Evolutionary conservation across 805 yeast genomes (phyloP), one percentile per base, ranked within the genome.

Genomic region (Hanseniaspora guilliermondii): DNA sequence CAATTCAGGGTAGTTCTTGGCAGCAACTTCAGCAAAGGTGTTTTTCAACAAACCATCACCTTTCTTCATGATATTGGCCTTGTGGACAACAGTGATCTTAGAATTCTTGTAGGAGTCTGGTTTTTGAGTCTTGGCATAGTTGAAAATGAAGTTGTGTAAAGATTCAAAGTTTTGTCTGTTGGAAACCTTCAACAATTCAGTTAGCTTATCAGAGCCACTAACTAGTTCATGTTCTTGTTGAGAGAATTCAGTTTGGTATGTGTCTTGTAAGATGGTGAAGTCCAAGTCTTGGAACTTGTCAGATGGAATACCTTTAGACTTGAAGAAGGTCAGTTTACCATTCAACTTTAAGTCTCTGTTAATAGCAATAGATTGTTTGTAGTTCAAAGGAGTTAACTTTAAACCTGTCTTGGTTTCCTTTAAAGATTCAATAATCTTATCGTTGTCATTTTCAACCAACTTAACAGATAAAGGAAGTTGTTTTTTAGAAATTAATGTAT

Each of bases 201-300:
- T 54, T 32, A 54, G 36, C 24, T 27, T 44, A 41, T 96, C 86
- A 77, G 91, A 97, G 61, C 93, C 97, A 61, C 95, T 95, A 64
- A 87, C 93, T 47, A 96, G 86, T 72, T 85, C 93, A 75, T 93
- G 97, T 78, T 91, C 98, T 65, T 93, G 78, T 65, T 97, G 97
- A 52, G 97, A 91, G 77, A 87, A 91, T 74, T 91, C 97, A 75
- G 96, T 97, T 76, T 91, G 97, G 62, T 97, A 91, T 78, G 93
- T 93, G 74, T 93, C 98, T 78, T 98, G 87, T 68, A 93, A 94
- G 61, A 93, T 77, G 40, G 89, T 96, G 67, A 91, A 79, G 74
- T 89, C 96, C 60, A 91, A 86, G 62, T 85, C 88, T 58, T 83
- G 78, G 68, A 88, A 79, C 71, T 89, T 87, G 58, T 95, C 83